Evolutionary conservation across 176 grass and related monocot species (phyloP).

Genomic region (Triticum turgidum): DNA sequence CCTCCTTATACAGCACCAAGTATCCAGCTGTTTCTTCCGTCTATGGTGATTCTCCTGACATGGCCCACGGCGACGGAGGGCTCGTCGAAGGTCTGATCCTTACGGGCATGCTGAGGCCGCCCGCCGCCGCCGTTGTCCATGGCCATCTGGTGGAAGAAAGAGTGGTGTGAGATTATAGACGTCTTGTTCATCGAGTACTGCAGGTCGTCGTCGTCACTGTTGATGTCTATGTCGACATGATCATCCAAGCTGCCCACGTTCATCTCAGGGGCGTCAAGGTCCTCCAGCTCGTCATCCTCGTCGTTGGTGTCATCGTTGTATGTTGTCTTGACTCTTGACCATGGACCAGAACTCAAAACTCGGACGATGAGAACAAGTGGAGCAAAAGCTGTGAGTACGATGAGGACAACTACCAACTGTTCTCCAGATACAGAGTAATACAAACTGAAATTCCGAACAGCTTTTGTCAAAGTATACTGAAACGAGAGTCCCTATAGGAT

Average conservation of each 20-base stretch:
- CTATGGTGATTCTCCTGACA: not conserved
- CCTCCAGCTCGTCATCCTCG: constrained; percentile 44
- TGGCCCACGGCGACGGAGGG: constrained; percentile 33
- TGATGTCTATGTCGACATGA: constrained; percentile 47
- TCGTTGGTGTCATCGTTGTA: constrained; percentile 52
- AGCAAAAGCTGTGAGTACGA: constrained; percentile 19
- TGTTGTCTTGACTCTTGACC: constrained; percentile 45
- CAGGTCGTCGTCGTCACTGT: constrained; percentile 53
- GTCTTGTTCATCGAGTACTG: constrained; percentile 66
- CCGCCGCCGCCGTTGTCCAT: not conserved
- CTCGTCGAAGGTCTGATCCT: constrained; percentile 83
- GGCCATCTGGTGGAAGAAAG: constrained; percentile 37
- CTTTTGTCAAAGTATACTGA: not conserved
- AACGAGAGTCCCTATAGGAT: too few relatives aligned
- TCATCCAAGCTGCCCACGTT: constrained; percentile 44
- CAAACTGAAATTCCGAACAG: not conserved
- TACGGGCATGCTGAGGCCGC: constrained; percentile 63
- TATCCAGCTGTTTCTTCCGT: not conserved
- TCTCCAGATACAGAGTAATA: not conserved
- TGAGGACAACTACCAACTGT: not conserved
- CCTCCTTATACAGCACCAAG: not conserved
- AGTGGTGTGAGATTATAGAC: constrained; percentile 70
- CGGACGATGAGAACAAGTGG: constrained; percentile 39
- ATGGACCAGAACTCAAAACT: constrained; percentile 87
- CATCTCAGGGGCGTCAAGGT: constrained; percentile 63